phyloP scores from a whole-genome alignment of 108 stramenopile genomes.

The Stephanodiscus triporus region DNA sequence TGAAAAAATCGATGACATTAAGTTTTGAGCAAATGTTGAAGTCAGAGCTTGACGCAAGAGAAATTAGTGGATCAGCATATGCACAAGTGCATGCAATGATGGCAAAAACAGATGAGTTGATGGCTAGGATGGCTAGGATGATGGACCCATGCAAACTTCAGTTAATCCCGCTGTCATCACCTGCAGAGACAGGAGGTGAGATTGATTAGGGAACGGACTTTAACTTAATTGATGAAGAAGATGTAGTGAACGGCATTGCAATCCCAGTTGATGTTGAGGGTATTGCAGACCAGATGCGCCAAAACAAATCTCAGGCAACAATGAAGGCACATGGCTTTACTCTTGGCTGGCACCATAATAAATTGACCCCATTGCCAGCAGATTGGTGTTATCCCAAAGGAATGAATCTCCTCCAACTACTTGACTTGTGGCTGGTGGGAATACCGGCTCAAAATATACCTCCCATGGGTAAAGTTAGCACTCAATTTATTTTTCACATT shows the following conservation, averaged over 20 bases:
- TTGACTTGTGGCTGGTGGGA: slow-evolving; percentile 6
- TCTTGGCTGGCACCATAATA: slow-evolving; percentile 3
- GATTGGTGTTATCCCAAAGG: neutral
- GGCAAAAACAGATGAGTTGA: no score
- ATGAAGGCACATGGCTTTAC: neutral
- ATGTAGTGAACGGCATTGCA: neutral
- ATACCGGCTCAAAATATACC: neutral
- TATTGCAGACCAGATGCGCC: neutral
- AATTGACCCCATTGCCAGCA: slow-evolving; percentile 5
- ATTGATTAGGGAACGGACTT: neutral
- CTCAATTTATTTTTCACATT: neutral
- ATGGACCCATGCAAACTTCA: neutral
- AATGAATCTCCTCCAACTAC: neutral
- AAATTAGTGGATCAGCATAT: neutral
- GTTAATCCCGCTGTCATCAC: neutral
- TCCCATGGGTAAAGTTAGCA: neutral
- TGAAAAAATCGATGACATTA: neutral
- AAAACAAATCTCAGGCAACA: neutral
- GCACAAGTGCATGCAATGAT: neutral
- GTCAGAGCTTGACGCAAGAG: slow-evolving; percentile 1
- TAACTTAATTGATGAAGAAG: neutral
- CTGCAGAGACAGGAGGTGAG: neutral
- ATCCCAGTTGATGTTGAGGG: neutral
- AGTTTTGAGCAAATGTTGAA: neutral
- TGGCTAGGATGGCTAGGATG: neutral